Conservation (phyloP, 2,329 filamentous ascomycete genomes). For the Neopestalotiopsis sp. region DNA sequence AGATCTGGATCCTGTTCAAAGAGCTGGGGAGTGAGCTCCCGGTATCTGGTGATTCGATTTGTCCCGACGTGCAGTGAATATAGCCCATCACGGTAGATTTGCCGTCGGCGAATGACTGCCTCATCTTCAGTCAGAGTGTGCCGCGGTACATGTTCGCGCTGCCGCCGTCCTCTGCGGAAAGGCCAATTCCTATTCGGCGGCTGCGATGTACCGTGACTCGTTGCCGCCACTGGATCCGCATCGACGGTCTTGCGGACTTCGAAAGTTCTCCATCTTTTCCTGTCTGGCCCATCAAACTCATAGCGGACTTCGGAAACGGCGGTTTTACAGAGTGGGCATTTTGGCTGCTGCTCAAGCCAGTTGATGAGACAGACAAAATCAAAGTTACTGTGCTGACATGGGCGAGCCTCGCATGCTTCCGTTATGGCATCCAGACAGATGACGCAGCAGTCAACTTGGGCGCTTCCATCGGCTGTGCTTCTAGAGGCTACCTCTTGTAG, state of each 20-base stretch:
- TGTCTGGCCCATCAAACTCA: constrained; percentile 57
- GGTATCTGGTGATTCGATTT: constrained; percentile 78
- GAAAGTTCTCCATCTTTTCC: constrained; percentile 63
- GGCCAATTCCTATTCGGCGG: constrained; percentile 18
- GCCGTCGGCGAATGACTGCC: constrained; percentile 64
- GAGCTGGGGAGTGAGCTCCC: constrained; percentile 70
- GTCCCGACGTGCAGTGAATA: constrained; percentile 85
- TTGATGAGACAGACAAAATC: constrained; percentile 84
- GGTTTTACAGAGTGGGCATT: constrained; percentile 80
- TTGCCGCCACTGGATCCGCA: neutral
- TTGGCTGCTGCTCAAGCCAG: constrained; percentile 77
- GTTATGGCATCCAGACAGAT: constrained; percentile 83
- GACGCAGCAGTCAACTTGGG: constrained; percentile 68
- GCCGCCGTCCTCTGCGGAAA: constrained; percentile 19
- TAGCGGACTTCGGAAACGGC: constrained; percentile 67
- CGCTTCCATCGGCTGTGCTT: constrained; percentile 33
- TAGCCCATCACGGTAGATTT: constrained; percentile 74
- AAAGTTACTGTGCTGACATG: constrained; percentile 82
- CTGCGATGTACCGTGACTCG: neutral
- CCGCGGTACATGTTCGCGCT: constrained; percentile 19
- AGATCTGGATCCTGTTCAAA: constrained; percentile 71
- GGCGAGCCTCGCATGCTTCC: constrained; percentile 73
- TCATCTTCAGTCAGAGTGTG: constrained; percentile 34
- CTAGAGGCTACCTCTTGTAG: constrained; percentile 45
- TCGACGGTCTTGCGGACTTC: constrained; percentile 37